Base-by-base conservation (phyloP, 108 stramenopile genomes). In the Seminavis robusta region DNA sequence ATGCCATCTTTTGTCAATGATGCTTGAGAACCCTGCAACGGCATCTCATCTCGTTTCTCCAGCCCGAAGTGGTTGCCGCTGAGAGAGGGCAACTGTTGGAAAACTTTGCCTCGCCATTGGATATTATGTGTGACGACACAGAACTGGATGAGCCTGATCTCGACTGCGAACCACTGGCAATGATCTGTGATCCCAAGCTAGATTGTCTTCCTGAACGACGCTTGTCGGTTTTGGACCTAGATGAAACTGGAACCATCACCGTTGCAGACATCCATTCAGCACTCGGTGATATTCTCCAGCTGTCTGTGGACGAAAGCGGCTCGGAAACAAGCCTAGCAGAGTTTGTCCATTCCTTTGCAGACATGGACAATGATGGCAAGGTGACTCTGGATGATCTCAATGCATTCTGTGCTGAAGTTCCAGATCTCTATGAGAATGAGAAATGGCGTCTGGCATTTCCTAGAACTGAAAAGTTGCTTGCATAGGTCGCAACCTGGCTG, bases 241-340 rank as follows among this genome's bases (percentile, higher is more conserved):
- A 49, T 19, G 61, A 55, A 8, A 62, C 72, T 43, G 76, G 76
- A 1, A 34, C 59, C 10, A 46, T 77, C 20, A 53, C 52, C 27
- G 71, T 77, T 4, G 49, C 59, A 33, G 71, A 77, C 20, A 72
- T 77, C 24, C 76, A 77, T 34, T n/a, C 13, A 10, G 76, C 71
- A 10, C 56, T 77, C 24, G 26, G 59, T 3, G 71, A 73, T 63
- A 32, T 67, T 20, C 51, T 68, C 9, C 71, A 71, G 2, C 23
- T 69, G 8, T 66, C 64, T 16, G 71, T 77, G 9, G 64, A 73
- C 30, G 55, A 53, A 29, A 36, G 61, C 10, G n/a, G n/a, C n/a
- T n/a, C n/a, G n/a, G 69, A 77, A 27, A 39, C 42, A 13, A 41
- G 57, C 1, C 37, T 77, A 17, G 76, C 76, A 33, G 41, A 68